Conservation (phyloP, 2,329 filamentous ascomycete genomes). For the Parafenestella ontariensis region DNA sequence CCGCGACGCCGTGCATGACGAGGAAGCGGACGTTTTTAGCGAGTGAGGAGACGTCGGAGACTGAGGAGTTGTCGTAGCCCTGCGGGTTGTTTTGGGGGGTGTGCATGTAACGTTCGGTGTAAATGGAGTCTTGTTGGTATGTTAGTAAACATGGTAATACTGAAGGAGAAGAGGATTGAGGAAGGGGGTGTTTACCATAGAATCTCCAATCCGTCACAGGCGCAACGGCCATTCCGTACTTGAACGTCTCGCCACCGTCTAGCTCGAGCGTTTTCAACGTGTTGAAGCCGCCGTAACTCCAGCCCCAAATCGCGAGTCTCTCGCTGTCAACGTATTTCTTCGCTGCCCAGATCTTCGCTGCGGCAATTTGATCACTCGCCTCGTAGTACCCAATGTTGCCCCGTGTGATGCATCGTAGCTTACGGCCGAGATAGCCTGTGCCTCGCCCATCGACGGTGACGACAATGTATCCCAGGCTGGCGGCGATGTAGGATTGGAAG, state of each 20-base stretch:
- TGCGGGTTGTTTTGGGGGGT: constrained; percentile 80
- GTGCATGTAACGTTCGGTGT: constrained; percentile 97
- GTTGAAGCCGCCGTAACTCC: constrained; percentile 96
- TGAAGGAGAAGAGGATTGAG: background rate
- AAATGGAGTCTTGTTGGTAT: constrained; percentile 71
- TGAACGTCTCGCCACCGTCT: constrained; percentile 88
- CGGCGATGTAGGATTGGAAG: constrained; percentile 89
- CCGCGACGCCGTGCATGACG: constrained; percentile 93
- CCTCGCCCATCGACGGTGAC: constrained; percentile 94
- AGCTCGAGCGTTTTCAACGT: constrained; percentile 93
- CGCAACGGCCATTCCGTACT: constrained; percentile 97
- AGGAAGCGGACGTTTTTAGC: constrained; percentile 83
- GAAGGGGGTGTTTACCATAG: constrained; percentile 65
- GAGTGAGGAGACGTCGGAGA: constrained; percentile 77
- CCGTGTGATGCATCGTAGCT: constrained; percentile 80
- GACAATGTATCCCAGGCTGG: constrained; percentile 86
- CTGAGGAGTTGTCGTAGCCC: constrained; percentile 78
- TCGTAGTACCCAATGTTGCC: constrained; percentile 86
- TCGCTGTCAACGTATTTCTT: constrained; percentile 83
- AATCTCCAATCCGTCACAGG: constrained; percentile 98
- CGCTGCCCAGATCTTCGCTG: constrained; percentile 81
- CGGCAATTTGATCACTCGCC: constrained; percentile 87
- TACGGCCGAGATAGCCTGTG: constrained; percentile 87
- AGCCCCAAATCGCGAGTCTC: constrained; percentile 94
- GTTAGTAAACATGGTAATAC: constrained; percentile 1